A percentile compares a stretch with the other conserved stretches of the same genome.
Evolutionary conservation across 2,329 filamentous ascomycete genomes (phyloP).

Genomic region (Ilyonectria destructans): DNA sequence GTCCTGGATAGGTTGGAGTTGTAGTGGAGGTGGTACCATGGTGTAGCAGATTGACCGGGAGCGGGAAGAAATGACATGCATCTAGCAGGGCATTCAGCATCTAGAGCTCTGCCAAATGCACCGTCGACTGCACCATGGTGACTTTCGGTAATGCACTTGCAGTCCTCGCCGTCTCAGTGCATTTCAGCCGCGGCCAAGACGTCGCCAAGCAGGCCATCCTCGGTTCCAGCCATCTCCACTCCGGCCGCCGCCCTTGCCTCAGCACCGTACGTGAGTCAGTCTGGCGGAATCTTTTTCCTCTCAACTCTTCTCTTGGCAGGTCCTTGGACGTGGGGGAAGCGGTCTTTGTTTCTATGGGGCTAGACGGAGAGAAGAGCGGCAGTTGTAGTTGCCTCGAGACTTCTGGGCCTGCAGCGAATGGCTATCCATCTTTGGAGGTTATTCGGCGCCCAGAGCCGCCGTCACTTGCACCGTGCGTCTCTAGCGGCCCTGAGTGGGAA

Average conservation of each 20-base stretch:
- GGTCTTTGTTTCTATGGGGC: too few relatives aligned
- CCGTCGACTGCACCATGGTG: not conserved
- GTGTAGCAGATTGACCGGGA: not conserved
- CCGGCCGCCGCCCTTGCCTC: not conserved
- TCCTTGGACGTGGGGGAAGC: not conserved
- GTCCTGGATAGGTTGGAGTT: not conserved
- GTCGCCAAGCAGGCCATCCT: not conserved
- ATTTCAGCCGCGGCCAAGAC: not conserved
- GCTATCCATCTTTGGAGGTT: not conserved
- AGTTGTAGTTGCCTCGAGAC: not conserved
- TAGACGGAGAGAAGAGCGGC: not conserved
- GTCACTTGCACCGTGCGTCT: not conserved
- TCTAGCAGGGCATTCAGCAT: constrained; percentile 1
- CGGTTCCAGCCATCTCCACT: not conserved
- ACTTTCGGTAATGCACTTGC: not conserved
- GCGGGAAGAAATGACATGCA: constrained; percentile 11
- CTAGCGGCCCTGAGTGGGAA: not conserved
- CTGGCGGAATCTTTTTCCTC: not conserved
- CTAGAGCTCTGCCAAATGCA: not conserved
- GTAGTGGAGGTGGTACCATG: not conserved
- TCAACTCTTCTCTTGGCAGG: not conserved
- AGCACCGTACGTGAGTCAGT: not conserved
- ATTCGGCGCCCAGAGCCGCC: constrained; percentile 2
- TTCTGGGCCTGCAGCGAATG: too few relatives aligned
- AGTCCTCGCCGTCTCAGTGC: not conserved